Evolutionary conservation across 495 filamentous ascomycete genomes (phyloP).

Genomic region (Podospora comata): DNA sequence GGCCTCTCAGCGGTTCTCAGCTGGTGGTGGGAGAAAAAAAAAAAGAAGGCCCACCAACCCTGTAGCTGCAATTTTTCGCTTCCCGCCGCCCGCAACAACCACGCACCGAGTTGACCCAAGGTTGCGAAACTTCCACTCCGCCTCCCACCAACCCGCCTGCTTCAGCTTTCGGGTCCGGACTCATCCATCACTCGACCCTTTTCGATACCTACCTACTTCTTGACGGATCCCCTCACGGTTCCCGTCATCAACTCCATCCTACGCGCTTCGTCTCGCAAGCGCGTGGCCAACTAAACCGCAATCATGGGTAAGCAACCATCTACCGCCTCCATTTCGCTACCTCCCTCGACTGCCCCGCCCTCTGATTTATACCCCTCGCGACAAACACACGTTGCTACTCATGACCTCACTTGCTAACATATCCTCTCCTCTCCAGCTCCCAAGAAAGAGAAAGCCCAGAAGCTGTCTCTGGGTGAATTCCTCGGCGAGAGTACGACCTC

Average conservation of each 20-base stretch:
- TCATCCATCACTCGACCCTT: conserved; percentile 2
- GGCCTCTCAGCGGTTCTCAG: not conserved
- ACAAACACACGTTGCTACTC: not conserved
- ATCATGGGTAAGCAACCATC: conserved; percentile 73
- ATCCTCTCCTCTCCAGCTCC: conserved; percentile 59
- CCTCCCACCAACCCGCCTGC: not conserved
- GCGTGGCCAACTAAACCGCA: conserved; percentile 56
- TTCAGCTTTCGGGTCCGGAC: not conserved
- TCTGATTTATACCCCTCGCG: not conserved
- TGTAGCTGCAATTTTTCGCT: conserved; percentile 25
- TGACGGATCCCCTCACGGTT: conserved; percentile 3
- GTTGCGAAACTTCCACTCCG: conserved; percentile 18
- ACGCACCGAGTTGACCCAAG: not conserved
- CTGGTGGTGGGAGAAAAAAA: conserved; percentile 25
- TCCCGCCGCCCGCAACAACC: conserved; percentile 20
- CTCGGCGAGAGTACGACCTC: conserved; percentile 59
- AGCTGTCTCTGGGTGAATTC: conserved; percentile 92
- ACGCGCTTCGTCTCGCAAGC: conserved; percentile 49
- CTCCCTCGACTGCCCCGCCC: conserved; percentile 12
- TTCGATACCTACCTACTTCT: conserved; percentile 4
- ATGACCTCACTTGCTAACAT: conserved; percentile 9
- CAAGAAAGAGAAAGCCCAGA: conserved; percentile 80
- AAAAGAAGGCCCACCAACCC: conserved; percentile 31
- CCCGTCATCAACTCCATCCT: conserved; percentile 27
- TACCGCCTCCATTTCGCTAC: conserved; percentile 14